Conservation (phyloP, 306 rosid genomes). For the Nissolia schottii region DNA sequence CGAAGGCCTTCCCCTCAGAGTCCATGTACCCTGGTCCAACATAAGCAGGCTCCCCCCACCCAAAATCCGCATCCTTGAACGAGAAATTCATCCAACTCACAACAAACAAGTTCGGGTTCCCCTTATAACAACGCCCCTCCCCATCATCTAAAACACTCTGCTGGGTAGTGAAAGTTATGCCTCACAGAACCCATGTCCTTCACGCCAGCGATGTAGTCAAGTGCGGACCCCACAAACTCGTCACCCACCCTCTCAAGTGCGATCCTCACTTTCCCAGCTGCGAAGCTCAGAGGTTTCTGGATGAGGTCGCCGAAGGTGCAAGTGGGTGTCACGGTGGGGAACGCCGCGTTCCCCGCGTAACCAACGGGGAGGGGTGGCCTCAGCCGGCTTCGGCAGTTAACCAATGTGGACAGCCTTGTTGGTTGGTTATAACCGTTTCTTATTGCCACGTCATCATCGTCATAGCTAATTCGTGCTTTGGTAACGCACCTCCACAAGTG, state of each 20-base stretch:
- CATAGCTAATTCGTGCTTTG: conserved; percentile 30
- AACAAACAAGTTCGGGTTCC: conserved; percentile 30
- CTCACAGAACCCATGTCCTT: conserved; percentile 22
- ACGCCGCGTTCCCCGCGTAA: conserved; percentile 27
- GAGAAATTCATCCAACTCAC: conserved; percentile 45
- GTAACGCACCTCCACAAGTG: conserved; percentile 31
- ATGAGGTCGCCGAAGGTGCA: conserved; percentile 2
- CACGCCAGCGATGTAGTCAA: neutral
- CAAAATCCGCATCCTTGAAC: conserved; percentile 18
- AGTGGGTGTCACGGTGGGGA: conserved; percentile 19
- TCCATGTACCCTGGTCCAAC: conserved; percentile 34
- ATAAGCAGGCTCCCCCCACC: conserved; percentile 31
- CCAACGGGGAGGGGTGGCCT: conserved; percentile 15
- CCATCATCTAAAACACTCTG: neutral
- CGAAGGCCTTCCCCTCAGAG: conserved; percentile 40
- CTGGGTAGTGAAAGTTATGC: conserved; percentile 22
- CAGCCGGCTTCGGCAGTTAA: conserved; percentile 20
- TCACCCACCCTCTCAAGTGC: conserved; percentile 19
- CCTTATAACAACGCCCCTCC: neutral
- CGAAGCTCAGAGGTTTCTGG: conserved; percentile 14
- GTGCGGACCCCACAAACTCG: conserved; percentile 22
- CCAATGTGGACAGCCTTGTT: conserved; percentile 26
- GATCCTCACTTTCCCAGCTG: neutral
- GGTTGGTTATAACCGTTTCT: conserved; percentile 18
- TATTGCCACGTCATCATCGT: too few species aligned